Conservation (phyloP, 2,329 filamentous ascomycete species). For the Arthrobotrys sinensis region DNA sequence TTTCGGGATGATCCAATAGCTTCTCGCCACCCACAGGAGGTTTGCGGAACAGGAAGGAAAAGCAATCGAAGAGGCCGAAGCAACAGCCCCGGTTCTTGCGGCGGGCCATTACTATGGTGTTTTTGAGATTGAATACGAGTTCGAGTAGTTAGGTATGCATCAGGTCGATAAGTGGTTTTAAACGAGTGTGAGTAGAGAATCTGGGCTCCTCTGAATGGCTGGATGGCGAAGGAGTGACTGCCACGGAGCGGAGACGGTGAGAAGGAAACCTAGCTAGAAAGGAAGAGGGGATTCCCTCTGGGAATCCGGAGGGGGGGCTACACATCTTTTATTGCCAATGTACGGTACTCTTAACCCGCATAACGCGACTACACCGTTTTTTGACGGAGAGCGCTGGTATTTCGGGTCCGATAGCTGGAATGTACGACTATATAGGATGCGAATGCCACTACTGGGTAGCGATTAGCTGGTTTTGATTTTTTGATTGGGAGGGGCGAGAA, state of each 20-base stretch:
- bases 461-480: constrained; percentile 13
- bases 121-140: not conserved
- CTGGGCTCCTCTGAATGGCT: constrained; percentile 12
- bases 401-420: constrained; percentile 29
- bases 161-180: constrained; percentile 10
- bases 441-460: constrained; percentile 21
- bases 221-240: constrained; percentile 42
- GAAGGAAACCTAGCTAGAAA: constrained; percentile 28
- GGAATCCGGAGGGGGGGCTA: constrained; percentile 37
- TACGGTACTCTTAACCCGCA: constrained; percentile 10
- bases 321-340: constrained; percentile 42
- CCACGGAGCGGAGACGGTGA: constrained; percentile 7
- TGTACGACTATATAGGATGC: constrained; percentile 11
- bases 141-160: constrained; percentile 32
- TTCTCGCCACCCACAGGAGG: constrained; percentile 44
- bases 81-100: constrained; percentile 42
- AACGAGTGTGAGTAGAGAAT: constrained; percentile 26
- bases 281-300: constrained; percentile 31
- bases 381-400: constrained; percentile 14
- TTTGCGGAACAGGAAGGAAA: constrained; percentile 37
- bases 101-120: constrained; percentile 35
- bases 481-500: constrained; percentile 18
- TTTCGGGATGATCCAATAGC: constrained; percentile 44
- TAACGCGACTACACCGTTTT: constrained; percentile 19
- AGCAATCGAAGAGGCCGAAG: constrained; percentile 47